These are phyloP conservation scores for Inga oerstediana DNA, from an alignment of 306 rosid genomes.

Conservation along the genomic window DNA sequence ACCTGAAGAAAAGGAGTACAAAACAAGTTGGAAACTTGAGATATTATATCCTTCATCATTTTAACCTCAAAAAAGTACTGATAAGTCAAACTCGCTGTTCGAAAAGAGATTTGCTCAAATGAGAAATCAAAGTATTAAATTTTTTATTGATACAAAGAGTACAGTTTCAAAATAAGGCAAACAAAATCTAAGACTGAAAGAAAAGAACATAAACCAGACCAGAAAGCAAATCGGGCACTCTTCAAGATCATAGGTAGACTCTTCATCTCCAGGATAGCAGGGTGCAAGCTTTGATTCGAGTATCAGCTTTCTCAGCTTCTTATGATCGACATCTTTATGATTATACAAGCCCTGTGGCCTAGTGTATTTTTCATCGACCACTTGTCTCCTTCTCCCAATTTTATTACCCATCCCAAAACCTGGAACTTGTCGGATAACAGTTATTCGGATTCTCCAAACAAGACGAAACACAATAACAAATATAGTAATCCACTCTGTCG, in stretches of 20 bases:
- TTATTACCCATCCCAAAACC: conserved; percentile 87
- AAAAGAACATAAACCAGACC: conserved; percentile 54
- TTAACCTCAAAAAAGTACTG: background rate
- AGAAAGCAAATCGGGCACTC: conserved; percentile 99
- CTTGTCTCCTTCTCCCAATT: conserved; percentile 91
- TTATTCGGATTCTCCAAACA: conserved; percentile 38
- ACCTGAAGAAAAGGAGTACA: background rate
- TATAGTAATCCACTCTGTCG: conserved; percentile 37
- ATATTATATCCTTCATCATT: background rate
- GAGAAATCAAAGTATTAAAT: conserved; percentile 16
- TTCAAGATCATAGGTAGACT: conserved; percentile 63
- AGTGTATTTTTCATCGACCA: conserved; percentile 91
- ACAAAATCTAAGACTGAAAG: conserved; percentile 2
- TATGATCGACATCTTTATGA: conserved; percentile 98
- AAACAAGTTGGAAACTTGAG: background rate
- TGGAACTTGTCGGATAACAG: conserved; percentile 24
- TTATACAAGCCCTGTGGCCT: conserved; percentile 94
- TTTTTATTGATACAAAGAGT: conserved; percentile 13
- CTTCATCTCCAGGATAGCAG: conserved; percentile 96
- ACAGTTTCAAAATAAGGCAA: background rate
- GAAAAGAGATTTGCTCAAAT: conserved; percentile 3
- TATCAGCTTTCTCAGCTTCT: conserved; percentile 94
- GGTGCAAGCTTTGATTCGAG: conserved; percentile 97
- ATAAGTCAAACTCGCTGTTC: background rate
- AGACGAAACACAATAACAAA: conserved; percentile 35